phyloP scores from a whole-genome alignment of 768 basidiomycete genomes.

The Hortiboletus campestris region DNA sequence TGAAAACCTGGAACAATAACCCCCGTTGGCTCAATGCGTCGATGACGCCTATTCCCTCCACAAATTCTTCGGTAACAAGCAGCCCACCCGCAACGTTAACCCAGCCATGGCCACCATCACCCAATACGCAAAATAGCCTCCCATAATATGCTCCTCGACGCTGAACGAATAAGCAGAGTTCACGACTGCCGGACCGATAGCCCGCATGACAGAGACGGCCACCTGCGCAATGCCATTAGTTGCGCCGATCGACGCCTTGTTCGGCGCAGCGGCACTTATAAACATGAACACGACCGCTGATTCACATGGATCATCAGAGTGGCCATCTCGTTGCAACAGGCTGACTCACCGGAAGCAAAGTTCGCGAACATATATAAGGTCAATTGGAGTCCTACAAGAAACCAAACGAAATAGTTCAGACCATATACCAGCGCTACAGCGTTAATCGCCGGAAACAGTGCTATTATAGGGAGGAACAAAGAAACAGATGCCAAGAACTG shows the following conservation, averaged over 20 bases:
- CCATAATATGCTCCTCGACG: conserved; percentile 40
- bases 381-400: conserved; percentile 33
- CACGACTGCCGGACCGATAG: conserved; percentile 25
- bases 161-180: conserved; percentile 30
- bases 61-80: conserved; percentile 33
- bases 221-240: conserved; percentile 56
- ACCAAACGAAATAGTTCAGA: conserved; percentile 45
- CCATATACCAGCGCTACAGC: conserved; percentile 37
- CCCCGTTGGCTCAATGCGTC: no score
- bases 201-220: conserved; percentile 30
- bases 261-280: conserved; percentile 65
- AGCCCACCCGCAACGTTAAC: conserved; percentile 30
- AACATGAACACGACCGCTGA: conserved; percentile 69
- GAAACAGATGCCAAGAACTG: conserved; percentile 51
- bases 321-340: no score
- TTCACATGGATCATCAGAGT: neutral
- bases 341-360: no score
- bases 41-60: conserved; percentile 10
- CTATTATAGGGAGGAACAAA: conserved; percentile 45
- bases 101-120: conserved; percentile 32
- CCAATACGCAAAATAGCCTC: conserved; percentile 57
- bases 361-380: no score
- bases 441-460: conserved; percentile 44
- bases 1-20: no score
- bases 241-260: conserved; percentile 62